These are phyloP conservation scores for Paracoccidioides brasiliensis DNA, from an alignment of 2,329 filamentous ascomycete genomes.

Conservation along the genomic window DNA sequence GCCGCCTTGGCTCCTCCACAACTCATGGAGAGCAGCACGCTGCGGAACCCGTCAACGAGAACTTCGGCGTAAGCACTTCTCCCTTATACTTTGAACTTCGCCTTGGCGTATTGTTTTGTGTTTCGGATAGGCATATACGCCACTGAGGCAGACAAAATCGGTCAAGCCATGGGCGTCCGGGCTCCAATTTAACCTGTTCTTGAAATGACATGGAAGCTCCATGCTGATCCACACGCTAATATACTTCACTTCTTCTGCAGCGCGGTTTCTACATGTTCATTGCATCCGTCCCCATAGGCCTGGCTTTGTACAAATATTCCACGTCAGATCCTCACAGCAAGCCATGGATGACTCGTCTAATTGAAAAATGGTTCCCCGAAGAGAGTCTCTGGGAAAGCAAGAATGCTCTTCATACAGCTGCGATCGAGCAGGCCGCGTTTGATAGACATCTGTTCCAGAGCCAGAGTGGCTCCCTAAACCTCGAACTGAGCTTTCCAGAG, in stretches of 20 bases:
- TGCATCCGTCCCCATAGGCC: constrained; percentile 30
- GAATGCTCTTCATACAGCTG: constrained; percentile 47
- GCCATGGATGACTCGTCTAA: constrained; percentile 34
- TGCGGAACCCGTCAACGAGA: constrained; percentile 33
- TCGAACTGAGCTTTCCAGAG: constrained; percentile 51
- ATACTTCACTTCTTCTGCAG: constrained; percentile 17
- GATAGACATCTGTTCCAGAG: constrained; percentile 49
- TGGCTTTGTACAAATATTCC: constrained; percentile 31
- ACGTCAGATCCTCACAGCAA: constrained; percentile 25
- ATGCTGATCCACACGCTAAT: neutral
- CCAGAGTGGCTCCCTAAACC: constrained; percentile 27
- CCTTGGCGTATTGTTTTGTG: neutral
- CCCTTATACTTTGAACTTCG: neutral
- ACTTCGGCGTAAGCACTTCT: constrained; percentile 30
- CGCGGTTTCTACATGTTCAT: constrained; percentile 36
- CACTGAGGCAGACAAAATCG: neutral
- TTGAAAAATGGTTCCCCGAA: constrained; percentile 43
- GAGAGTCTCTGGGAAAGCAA: constrained; percentile 41
- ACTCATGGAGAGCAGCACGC: constrained; percentile 23
- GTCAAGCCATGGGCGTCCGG: neutral
- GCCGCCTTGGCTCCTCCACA: constrained; percentile 32
- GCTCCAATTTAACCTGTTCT: neutral
- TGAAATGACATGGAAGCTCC: neutral
- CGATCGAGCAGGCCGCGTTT: constrained; percentile 49
- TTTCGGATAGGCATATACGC: neutral